Base-by-base conservation (phyloP, 1,284 basidiomycete species). In the Tilletia horrida region DNA sequence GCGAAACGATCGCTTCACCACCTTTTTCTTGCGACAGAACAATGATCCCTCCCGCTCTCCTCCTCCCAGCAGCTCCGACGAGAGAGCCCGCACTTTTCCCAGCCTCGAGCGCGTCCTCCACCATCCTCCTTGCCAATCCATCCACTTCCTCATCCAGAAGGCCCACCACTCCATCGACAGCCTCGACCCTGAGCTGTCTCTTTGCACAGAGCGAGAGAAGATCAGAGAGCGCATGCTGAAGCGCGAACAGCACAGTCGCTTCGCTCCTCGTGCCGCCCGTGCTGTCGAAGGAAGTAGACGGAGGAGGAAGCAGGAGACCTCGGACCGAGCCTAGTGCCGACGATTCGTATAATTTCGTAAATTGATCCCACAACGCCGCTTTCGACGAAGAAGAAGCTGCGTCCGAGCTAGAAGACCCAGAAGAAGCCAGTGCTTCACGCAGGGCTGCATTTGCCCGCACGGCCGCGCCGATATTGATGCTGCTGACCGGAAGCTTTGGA, bases 111-210 rank as follows among this genome's bases (percentile, higher is more conserved):
- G 27, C 73, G 16, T 66, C 71, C 21, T 62, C 61, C 27, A 79
- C 71, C 77, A 81, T 79, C 27, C 66, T 62, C 45, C 69, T 70
- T 1, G 77, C 79, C 67, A 75, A 68, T 27, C 55, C 55, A 35
- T 59, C 55, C 13, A 59, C 55, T 21, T 59, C 27, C 16, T 59
- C 55, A 21, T 59, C 27, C 25, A 59, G 29, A 8, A 59, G 29
- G 14, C 55, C 55, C 3, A 59, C 18, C 23, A 59, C 55, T 35
- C 55, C 55, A 9, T 59, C 27, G 2, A 59, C 55, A 16, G 55
- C 55, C 3, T 25, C 23, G 2, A 59, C 16, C 27, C 55, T 25
- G 14, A 31, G 27, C n/a, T 35, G 25, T 2, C 55, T 25, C 18
- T 35, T 25, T 4, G 55, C 55, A 13, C 27, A 8, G 14, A 29